A percentile compares a stretch with the other conserved stretches of the same genome.
Conservation (phyloP, 306 rosid genomes). For the Carpinus fangiana region DNA sequence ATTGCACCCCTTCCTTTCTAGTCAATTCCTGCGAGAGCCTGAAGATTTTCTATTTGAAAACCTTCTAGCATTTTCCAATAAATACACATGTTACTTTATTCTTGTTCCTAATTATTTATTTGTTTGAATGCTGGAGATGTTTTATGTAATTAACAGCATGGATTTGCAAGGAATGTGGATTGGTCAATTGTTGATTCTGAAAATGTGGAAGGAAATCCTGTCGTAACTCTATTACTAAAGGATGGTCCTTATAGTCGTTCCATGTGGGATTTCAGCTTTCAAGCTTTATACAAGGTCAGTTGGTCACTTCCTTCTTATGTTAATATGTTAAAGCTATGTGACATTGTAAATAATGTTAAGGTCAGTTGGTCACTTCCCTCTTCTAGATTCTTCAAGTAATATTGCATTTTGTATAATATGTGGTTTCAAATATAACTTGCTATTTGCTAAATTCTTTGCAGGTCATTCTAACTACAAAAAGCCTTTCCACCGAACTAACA, state of each 20-base stretch:
- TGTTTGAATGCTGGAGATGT: conserved; percentile 18
- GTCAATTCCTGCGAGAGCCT: not conserved
- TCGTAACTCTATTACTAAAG: conserved; percentile 74
- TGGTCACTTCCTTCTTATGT: conserved; percentile 23
- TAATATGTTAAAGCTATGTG: too few species aligned
- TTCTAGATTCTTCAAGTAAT: not conserved
- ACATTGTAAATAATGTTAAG: conserved; percentile 45
- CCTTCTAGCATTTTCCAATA: not conserved
- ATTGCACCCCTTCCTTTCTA: not conserved
- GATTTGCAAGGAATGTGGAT: conserved; percentile 87
- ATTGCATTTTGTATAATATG: conserved; percentile 3
- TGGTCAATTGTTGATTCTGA: conserved; percentile 79
- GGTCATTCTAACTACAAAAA: conserved; percentile 60
- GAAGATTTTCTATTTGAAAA: not conserved
- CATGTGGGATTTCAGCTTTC: conserved; percentile 95
- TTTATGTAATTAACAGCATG: conserved; percentile 63
- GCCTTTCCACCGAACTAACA: conserved; percentile 75
- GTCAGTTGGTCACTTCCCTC: conserved; percentile 29
- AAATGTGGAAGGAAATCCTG: conserved; percentile 70
- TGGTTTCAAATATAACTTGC: not conserved
- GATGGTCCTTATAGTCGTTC: conserved; percentile 75
- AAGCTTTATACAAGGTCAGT: conserved; percentile 80
- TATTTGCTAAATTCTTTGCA: conserved; percentile 38
- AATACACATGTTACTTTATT: not conserved
- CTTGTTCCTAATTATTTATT: conserved; percentile 11